Base-by-base conservation (phyloP, 805 yeast species). In the Metschnikowia lachancei region DNA sequence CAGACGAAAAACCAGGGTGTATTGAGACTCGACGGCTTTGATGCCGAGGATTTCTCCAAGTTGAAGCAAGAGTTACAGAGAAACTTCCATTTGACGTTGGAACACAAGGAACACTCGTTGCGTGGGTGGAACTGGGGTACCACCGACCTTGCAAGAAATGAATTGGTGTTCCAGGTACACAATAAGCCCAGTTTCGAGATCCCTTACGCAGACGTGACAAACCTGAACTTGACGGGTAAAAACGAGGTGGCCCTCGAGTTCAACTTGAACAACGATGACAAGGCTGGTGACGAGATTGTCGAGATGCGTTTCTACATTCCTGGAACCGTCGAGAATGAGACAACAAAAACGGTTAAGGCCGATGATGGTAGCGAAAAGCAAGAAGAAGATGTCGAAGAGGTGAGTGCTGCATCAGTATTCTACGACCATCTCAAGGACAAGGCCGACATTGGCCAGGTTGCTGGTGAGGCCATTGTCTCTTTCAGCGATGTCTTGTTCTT, bases 91-190 rank as follows among this genome's bases (percentile, higher is more conserved):
- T 72, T 87, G 36, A 78, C 79, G 46, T 75, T 94, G 48, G 98
- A 94, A 57, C 84, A 78, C 52, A 81, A 77, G 58, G 98, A 92
- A 59, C 99, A 94, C 67, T 86, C 97, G 4, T 72, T 94, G 54
- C 81, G 97, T 70, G 99, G 99, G 28, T 94, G 99, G 99, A 94
- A 94, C 67, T 94, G 99, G 99, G 99, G 99, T 45, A 82, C 85
- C 53, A 76, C 92, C 13, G 96, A 91, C 63, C 80, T 94, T 62
- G 96, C 95, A 17, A 80, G 96, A 64, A 87, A 89, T 57, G 99
- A 94, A 65, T 73, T 94, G 64, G 80, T 88, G 24, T 91, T 94
- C 67, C 81, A 83, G 47, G 83, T 91, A 18, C 87, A 87, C 60
- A 89, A 89, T 56, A 84, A 87, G 59, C 98, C 99, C 3, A 80